Conservation (phyloP, 2,329 filamentous ascomycete species). For the Lachnellula occidentalis region DNA sequence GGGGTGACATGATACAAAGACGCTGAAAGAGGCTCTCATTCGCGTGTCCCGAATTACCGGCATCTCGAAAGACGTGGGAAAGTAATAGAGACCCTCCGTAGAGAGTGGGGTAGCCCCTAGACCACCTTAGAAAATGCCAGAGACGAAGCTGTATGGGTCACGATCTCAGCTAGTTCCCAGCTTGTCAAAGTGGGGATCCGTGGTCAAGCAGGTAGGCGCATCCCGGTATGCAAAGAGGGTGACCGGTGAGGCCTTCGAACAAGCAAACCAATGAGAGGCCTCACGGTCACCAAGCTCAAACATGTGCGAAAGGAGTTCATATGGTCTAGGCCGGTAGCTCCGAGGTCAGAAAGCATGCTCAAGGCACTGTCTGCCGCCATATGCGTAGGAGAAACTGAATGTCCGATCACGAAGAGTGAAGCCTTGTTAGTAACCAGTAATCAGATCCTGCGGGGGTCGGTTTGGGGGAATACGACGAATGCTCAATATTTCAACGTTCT, state of each 20-base stretch:
- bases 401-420: neutral
- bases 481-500: neutral
- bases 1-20: neutral
- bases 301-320: neutral
- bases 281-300: neutral
- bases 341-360: neutral
- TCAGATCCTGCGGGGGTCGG: neutral
- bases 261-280: neutral
- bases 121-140: neutral
- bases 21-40: neutral
- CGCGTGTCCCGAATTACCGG: neutral
- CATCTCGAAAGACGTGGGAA: neutral
- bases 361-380: neutral
- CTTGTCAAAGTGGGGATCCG: neutral
- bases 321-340: neutral
- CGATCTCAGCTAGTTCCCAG: neutral
- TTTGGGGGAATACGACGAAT: neutral
- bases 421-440: neutral
- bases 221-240: neutral
- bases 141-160: neutral
- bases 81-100: neutral
- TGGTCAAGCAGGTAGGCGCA: neutral
- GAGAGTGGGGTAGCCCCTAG: neutral
- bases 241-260: neutral
- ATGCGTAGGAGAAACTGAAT: neutral